phyloP scores from a whole-genome alignment of 2,329 filamentous ascomycete genomes.

The Paradendryphiella salina region DNA sequence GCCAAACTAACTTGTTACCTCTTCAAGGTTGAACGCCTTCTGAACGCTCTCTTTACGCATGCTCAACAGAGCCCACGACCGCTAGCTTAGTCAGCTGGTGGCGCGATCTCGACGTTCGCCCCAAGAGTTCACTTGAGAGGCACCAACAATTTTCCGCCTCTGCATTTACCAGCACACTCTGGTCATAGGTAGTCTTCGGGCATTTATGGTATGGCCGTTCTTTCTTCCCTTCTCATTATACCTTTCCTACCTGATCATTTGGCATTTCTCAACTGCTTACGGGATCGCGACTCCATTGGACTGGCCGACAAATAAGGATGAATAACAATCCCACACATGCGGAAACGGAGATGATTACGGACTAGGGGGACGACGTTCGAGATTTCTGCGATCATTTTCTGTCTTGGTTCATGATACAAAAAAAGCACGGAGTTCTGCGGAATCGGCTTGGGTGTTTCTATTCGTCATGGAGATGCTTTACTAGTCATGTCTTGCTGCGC shows the following conservation, averaged over 20 bases:
- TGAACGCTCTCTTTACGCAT: constrained; percentile 52
- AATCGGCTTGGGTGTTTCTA: constrained; percentile 18
- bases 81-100: constrained; percentile 29
- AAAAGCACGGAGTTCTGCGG: constrained; percentile 24
- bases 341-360: constrained; percentile 5
- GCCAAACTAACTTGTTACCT: constrained; percentile 20
- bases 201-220: constrained; percentile 23
- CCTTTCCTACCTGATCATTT: constrained; percentile 19
- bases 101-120: constrained; percentile 13
- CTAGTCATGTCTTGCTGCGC: constrained; percentile 20
- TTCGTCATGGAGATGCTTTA: constrained; percentile 14
- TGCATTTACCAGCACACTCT: constrained; percentile 43
- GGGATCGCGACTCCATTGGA: constrained; percentile 27
- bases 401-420: constrained; percentile 15
- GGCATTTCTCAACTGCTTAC: constrained; percentile 19
- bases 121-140: constrained; percentile 19
- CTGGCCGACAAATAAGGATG: constrained; percentile 32
- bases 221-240: constrained; percentile 23
- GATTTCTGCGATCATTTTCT: constrained; percentile 16
- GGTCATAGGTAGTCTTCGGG: constrained; percentile 25
- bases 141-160: constrained; percentile 31
- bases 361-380: constrained; percentile 5
- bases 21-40: constrained; percentile 51
- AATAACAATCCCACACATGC: constrained; percentile 19
- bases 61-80: constrained; percentile 53